phyloP scores from a whole-genome alignment of 345 rosid species.

The Corchorus capsularis region DNA sequence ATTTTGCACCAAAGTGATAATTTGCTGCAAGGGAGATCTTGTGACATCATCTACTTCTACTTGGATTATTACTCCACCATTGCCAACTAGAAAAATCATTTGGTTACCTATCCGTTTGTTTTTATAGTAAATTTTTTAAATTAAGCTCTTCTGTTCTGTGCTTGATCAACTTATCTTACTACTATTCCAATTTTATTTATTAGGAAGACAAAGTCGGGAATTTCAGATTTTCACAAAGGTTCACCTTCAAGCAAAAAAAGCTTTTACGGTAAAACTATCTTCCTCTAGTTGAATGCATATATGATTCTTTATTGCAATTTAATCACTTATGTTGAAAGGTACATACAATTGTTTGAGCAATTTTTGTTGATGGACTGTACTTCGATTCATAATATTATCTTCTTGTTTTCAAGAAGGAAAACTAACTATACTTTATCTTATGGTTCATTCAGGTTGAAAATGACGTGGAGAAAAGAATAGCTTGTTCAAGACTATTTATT shows the following conservation, averaged over 20 bases:
- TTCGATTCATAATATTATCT: too few species aligned
- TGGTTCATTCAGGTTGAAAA: too few species aligned
- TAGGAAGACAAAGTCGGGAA: slow-evolving; percentile 86
- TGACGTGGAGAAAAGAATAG: too few species aligned
- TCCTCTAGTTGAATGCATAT: neutral
- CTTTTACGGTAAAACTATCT: slow-evolving; percentile 43
- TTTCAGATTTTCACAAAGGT: slow-evolving; percentile 73
- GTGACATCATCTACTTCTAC: too few species aligned
- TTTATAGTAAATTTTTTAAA: neutral
- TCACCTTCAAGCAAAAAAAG: slow-evolving; percentile 71
- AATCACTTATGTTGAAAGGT: too few species aligned
- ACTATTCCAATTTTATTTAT: slow-evolving; percentile 23
- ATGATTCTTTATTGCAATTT: too few species aligned
- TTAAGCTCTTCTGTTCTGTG: slow-evolving; percentile 9
- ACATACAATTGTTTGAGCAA: too few species aligned
- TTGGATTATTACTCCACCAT: neutral
- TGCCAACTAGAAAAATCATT: slow-evolving; percentile 9
- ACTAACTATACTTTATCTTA: too few species aligned
- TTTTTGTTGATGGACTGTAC: too few species aligned
- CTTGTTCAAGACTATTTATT: too few species aligned
- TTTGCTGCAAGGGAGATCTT: slow-evolving; percentile 4
- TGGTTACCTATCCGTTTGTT: neutral
- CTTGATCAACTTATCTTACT: slow-evolving; percentile 23
- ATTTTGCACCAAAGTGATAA: too few species aligned
- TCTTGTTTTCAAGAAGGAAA: too few species aligned